Base-by-base conservation (phyloP, 139 green algal species). In the Medakamo hakoo region DNA sequence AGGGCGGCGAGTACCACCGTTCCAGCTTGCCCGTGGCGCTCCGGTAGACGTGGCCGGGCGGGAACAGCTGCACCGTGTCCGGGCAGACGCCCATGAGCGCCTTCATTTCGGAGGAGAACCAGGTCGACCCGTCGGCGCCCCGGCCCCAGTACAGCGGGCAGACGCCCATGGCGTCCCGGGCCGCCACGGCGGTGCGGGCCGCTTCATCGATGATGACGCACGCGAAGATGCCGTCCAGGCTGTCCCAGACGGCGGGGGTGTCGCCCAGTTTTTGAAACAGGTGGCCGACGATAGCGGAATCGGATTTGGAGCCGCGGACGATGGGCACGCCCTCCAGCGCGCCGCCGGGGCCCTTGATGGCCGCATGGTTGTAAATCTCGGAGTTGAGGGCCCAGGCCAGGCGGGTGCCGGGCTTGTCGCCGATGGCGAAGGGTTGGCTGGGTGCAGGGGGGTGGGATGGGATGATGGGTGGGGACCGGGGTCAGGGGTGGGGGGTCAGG, bases 81-180 rank as follows among this genome's bases (percentile, higher is more conserved):
- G n/a, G n/a, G 69, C 73, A 81, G n/a, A 69, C 57, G 28, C 68
- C 73, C 79, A 94, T 84, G 58, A 96, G 72, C 27, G 85, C 86
- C 83, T 99, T 99, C 87, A 98, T 96, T 71, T 99, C 93, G 30
- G 71, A 86, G 24, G 88, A 76, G 55, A 95, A 86, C 93, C 93
- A 99, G 1, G 90, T 73, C 40, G 70, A 79, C 49, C 93, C 93
- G 59, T 92, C 82, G 3, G 67, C 60, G 57, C 74, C 81, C 62
- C 72, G 78, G 49, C 93, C 93, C 68, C 88, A 96, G 81, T 98
- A 99, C 66, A 98, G 65, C 30, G 86, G 82, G 63, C 82, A 92
- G 60, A 97, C 90, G 63, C 93, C 93, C 30, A 99, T 92, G 27
- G 88, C 83, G 74, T 99, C 93, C 1, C 91, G 69, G 1, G 80